Evolutionary conservation across 306 rosid species (phyloP), one percentile per base, ranked within the genome.

Genomic region (Mimosa pudica): DNA sequence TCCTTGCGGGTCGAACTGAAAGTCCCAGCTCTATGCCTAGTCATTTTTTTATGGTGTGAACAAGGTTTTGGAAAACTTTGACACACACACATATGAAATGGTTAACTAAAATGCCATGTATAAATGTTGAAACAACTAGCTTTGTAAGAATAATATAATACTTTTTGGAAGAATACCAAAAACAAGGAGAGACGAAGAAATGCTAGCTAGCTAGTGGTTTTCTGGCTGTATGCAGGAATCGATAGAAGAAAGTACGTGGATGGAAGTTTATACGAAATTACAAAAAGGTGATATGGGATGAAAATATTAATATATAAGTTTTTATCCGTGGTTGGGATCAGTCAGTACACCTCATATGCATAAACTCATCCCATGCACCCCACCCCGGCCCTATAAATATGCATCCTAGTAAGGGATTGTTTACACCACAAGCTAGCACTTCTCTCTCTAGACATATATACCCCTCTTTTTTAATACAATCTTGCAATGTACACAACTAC

Each of bases 381-480:
- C 3, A 45, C 49, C 49, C n/a, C 30, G 30, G 30, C 30, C 54
- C 69, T 85, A 85, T 90, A 77, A 85, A 90, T 82, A 87, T 65
- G 64, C 33, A 72, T 42, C 60, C 67, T 69, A 70, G 44, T 18
- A 35, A 10, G 42, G 42, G 3, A 38, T 38, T 38, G 42, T 38
- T 38, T 38, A 3, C 42, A 38, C 42, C 42, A 38, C 42, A 38
- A 38, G 42, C 42, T 38, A 38, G 47, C 65, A 66, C 20, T 35
- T 49, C 20, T 77, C 46, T 48, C 52, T 48, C 52, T 48, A 48
- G 52, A 48, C 52, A 52, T 52, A 38, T 38, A 38, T 38, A 38
- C 0, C 42, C 5, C 60, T 52, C 18, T 52, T n/a, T 48, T 48
- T 14, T 48, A 13, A 11, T 48, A 48, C 11, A 48, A 48, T 48